Base-by-base conservation (phyloP, 148 eudicot species). In the Bassia scoparia region DNA sequence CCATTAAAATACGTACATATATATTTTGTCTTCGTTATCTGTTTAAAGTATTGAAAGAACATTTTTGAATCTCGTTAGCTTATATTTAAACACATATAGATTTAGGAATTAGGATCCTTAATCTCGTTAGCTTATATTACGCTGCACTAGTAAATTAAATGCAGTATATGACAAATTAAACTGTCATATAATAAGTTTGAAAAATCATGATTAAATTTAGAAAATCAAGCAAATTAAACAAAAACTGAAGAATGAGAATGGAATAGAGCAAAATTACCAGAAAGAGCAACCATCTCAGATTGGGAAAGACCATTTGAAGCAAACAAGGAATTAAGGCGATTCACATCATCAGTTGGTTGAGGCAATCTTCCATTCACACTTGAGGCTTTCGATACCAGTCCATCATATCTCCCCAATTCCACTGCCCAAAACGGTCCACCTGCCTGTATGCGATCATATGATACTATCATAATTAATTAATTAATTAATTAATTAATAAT, bases 391-490 rank as follows among this genome's bases (percentile, higher is more conserved):
- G 97, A 93, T 26, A 82, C 83, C 84, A 93, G 81, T 3, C 97
- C 87, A 64, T 93, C 98, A 59, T 80, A 74, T 69, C 98, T 89
- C 70, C 97, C 98, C 86, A 93, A 77, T 70, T 93, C 98, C 38
- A 90, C 97, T 0, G 78, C 77, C 54, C 85, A 93, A 17, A 80
- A 85, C 29, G 90, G 89, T 59, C 95, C 98, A 1, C 97, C 97
- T 0, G 92, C 78, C 98, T 93, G 75, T 75, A 75, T 10, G 8
- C 5, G n/a, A 26, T 6, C 46, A 41, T 7, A 41, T 41, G 9
- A 17, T 18, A 61, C 8, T 18, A 0, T 17, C 41, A 14, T 58
- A 15, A 56, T 23, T 18, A 9, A 72, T 4, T 44, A 44, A 62
- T n/a, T n/a, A n/a, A n/a, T n/a, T n/a, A n/a, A n/a, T n/a, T n/a